Conservation (phyloP, 768 basidiomycete genomes). For the Lactarius akahatsu region DNA sequence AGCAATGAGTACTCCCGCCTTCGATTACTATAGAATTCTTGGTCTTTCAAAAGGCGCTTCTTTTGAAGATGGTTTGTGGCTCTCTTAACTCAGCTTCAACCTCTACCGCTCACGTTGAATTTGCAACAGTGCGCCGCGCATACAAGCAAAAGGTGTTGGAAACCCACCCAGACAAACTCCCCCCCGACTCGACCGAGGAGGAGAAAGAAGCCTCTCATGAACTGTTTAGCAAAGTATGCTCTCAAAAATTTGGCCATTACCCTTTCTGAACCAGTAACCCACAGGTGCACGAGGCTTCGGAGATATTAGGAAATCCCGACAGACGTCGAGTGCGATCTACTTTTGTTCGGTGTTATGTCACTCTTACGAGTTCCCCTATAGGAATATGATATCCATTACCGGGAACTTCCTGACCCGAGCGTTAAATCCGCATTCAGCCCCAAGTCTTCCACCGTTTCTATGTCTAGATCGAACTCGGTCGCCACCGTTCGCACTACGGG, state of each 20-base stretch:
- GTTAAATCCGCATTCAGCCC: constrained; percentile 19
- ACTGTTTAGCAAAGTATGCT: constrained; percentile 58
- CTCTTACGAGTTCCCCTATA: constrained; percentile 10
- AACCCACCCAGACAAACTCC: constrained; percentile 73
- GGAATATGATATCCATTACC: constrained; percentile 29
- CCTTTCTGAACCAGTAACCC: constrained; percentile 31
- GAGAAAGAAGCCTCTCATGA: constrained; percentile 55
- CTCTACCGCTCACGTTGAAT: constrained; percentile 6
- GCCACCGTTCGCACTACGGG: constrained; percentile 19
- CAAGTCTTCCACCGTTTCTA: constrained; percentile 16
- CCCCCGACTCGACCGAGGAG: constrained; percentile 48
- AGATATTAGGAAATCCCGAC: constrained; percentile 52
- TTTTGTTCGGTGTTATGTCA: background rate
- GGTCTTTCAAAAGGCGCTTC: constrained; percentile 17
- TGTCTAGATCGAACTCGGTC: constrained; percentile 17
- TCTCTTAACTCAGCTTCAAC: background rate
- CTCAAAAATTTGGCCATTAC: background rate
- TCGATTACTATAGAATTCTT: constrained; percentile 21
- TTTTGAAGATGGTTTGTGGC: constrained; percentile 20
- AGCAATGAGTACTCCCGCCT: constrained; percentile 14
- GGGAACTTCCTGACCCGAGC: constrained; percentile 22
- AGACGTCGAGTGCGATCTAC: constrained; percentile 52
- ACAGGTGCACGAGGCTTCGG: constrained; percentile 64
- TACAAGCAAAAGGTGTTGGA: constrained; percentile 67
- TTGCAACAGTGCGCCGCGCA: constrained; percentile 55